Conservation (phyloP, 2,329 filamentous ascomycete genomes). For the Trichoderma guizhouense region DNA sequence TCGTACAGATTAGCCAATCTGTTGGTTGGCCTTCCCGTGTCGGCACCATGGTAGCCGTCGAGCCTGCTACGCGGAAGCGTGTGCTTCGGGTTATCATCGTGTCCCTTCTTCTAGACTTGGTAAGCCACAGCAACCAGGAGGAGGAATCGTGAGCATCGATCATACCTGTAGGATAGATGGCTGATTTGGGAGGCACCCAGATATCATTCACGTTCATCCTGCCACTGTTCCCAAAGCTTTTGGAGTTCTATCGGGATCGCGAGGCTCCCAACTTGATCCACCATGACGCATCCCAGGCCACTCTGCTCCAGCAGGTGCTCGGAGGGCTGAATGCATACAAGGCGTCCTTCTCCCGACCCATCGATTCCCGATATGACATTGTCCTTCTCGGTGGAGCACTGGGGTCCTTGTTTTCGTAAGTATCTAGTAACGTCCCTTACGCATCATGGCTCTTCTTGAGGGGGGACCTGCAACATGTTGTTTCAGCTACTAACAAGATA, state of each 20-base stretch:
- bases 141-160: neutral
- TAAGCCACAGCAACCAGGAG: conserved; percentile 38
- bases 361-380: conserved; percentile 95
- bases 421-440: neutral
- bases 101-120: conserved; percentile 84
- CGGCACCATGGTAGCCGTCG: conserved; percentile 40
- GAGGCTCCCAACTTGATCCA: conserved; percentile 56
- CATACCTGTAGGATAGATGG: neutral
- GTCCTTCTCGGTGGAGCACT: conserved; percentile 90
- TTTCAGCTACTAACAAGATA: neutral
- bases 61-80: conserved; percentile 64
- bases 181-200: conserved; percentile 44
- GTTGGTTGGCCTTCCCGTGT: neutral
- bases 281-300: conserved; percentile 46
- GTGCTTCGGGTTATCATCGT: conserved; percentile 86
- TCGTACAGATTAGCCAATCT: conserved; percentile 18
- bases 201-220: conserved; percentile 99
- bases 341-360: conserved; percentile 83
- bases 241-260: conserved; percentile 91
- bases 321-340: conserved; percentile 91
- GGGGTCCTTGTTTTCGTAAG: conserved; percentile 79
- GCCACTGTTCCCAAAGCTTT: conserved; percentile 88
- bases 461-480: neutral
- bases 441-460: neutral
- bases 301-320: conserved; percentile 75